phyloP scores from a whole-genome alignment of 176 grass and related monocot genomes.

The sorghum (Sorghum bicolor) region Sorghum_bicolor_NCBIv3 NC_012878.2:52349501-52350000 shows the following conservation, averaged over 20 bases:
- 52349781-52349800: constrained; percentile 22
- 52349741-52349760: constrained; percentile 80
- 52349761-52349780: constrained; percentile 59
- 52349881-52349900: neutral
- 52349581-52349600: constrained; percentile 63
- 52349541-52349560: constrained; percentile 76
- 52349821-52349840: neutral
- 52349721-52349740: constrained; percentile 71
- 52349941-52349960: neutral
- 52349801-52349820: constrained; percentile 33
- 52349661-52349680: neutral
- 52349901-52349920: no score
- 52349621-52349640: neutral
- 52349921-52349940: neutral
- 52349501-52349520: constrained; percentile 34
- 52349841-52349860: neutral
- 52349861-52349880: constrained; percentile 46
- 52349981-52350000: constrained; percentile 66
- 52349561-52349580: constrained; percentile 96
- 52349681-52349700: constrained; percentile 97
- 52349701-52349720: constrained; percentile 84
- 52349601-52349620: neutral
- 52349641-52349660: neutral
- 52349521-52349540: constrained; percentile 71
- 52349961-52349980: constrained; percentile 53